Percentiles rank a stretch among this genome's conserved stretches.
phyloP scores from a whole-genome alignment of 202 grass and related monocot species.

The Musa balbisiana region DNA sequence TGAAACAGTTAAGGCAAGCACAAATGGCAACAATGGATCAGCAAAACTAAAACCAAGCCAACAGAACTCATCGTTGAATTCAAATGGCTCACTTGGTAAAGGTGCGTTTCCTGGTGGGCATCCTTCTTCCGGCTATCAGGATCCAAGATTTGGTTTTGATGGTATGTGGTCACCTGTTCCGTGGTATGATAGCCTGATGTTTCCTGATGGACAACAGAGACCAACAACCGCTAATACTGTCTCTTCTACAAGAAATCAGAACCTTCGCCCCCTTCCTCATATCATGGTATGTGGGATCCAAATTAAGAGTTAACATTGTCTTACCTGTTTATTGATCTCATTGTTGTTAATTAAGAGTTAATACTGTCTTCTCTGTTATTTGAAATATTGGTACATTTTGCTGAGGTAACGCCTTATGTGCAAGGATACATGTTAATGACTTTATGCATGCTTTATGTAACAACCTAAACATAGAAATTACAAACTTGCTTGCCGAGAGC shows the following conservation, averaged over 20 bases:
- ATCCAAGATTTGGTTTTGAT: slow-evolving; percentile 28
- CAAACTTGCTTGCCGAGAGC: no score
- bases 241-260: slow-evolving; percentile 40
- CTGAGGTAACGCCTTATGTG: no score
- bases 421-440: no score
- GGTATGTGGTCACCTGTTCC: slow-evolving; percentile 30
- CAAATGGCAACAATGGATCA: slow-evolving; percentile 26
- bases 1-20: slow-evolving; percentile 20
- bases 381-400: neutral
- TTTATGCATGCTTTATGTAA: no score
- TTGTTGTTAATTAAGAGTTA: neutral
- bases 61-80: slow-evolving; percentile 27
- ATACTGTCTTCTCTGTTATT: neutral
- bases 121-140: slow-evolving; percentile 34
- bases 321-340: neutral
- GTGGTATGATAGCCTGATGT: slow-evolving; percentile 39
- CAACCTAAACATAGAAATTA: no score
- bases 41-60: slow-evolving; percentile 22
- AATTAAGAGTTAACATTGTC: neutral
- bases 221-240: slow-evolving; percentile 24
- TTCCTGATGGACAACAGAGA: slow-evolving; percentile 42
- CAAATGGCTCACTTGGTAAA: slow-evolving; percentile 25
- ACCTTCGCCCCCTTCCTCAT: slow-evolving; percentile 34
- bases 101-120: slow-evolving; percentile 6
- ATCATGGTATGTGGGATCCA: slow-evolving; percentile 25